Base-by-base conservation (phyloP, 768 basidiomycete species). In the Boletus fagicola region DNA sequence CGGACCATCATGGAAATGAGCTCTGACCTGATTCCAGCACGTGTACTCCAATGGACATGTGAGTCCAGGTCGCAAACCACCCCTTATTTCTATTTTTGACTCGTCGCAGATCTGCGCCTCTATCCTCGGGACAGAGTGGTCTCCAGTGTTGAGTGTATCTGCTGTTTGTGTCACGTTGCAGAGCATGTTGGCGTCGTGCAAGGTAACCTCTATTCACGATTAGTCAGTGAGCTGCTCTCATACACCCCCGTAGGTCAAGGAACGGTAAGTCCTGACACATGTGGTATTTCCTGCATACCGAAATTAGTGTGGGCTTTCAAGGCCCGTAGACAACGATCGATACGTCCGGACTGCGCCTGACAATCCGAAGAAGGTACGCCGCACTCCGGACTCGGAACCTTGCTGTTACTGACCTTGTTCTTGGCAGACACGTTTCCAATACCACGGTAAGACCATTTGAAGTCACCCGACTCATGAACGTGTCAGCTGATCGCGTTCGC, bases 121-220 rank as follows among this genome's bases (percentile, higher is more conserved):
- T 15, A 93, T 95, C 55, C 83, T 95, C 9, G 93, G 91, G 28
- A 88, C 82, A 63, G 92, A 93, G 62, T 94, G 92, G 92, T 91
- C 89, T 11, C 92, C 91, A 0, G 90, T 92, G n/a, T 74, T 93
- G 60, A 91, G 87, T 59, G 90, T 91, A 22, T 78, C 86, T 28
- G 82, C 90, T 3, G 84, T 94, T 43, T 93, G 90, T 65, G 82
- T 93, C 18, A 94, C 92, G 4, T 73, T 95, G 47, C 93, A 94
- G 75, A 91, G 89, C 65, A 95, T 95, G 93, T 80, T 95, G 56
- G 93, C 91, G 24, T 92, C 89, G 8, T 92, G 90, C 83, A 94
- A 91, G 85, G 92, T 89, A 60, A 46, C 61, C 57, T 46, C n/a
- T 38, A 45, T 16, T 16, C 16, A 15, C 30, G 30, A 36, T 30